Base-by-base conservation (phyloP, 208 protist genomes). In the Wallacemonas sp. region DNA sequence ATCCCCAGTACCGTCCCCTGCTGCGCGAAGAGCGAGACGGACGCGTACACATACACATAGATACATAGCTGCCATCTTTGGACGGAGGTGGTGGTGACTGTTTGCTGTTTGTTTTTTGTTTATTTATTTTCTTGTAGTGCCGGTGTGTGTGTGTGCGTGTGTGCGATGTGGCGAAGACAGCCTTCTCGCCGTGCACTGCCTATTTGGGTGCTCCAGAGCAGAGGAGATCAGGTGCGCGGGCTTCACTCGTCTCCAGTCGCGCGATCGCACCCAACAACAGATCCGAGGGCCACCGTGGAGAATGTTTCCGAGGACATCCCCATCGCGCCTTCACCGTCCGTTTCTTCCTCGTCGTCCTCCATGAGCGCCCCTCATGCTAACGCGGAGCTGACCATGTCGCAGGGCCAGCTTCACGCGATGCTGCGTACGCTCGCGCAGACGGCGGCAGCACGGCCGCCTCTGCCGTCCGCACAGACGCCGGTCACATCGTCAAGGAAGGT, bases 401-500 rank as follows among this genome's bases (percentile, higher is more conserved):
- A 41, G 14, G 36, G 10, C 10, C 59, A 20, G 16, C 2, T 67
- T 2, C 49, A 61, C 7, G 61, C 48, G 20, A 29, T 32, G 32
- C 42, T 55, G 2, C 70, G 46, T 3, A 25, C 39, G 14, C 12
- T 65, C 26, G 46, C 41, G 22, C 38, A 66, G 7, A 44, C 20
- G 2, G 2, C 42, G 2, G 55, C 65, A 38, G 14, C 36, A 41
- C 36, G 36, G 7, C 14, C 36, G 36, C 7, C 36, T 41, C 0
- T 14, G 36, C 36, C 10, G 10, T 7, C 36, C 36, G 36, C 14
- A n/a, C n/a, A n/a, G n/a, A n/a, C n/a, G n/a, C n/a, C n/a, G n/a
- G n/a, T n/a, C n/a, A n/a, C n/a, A n/a, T n/a, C n/a, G n/a, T n/a
- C n/a, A n/a, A n/a, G n/a, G n/a, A n/a, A n/a, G n/a, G n/a, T n/a